Base-by-base conservation (phyloP, 2,329 filamentous ascomycete genomes). In the Colletotrichum brevisporum region DNA sequence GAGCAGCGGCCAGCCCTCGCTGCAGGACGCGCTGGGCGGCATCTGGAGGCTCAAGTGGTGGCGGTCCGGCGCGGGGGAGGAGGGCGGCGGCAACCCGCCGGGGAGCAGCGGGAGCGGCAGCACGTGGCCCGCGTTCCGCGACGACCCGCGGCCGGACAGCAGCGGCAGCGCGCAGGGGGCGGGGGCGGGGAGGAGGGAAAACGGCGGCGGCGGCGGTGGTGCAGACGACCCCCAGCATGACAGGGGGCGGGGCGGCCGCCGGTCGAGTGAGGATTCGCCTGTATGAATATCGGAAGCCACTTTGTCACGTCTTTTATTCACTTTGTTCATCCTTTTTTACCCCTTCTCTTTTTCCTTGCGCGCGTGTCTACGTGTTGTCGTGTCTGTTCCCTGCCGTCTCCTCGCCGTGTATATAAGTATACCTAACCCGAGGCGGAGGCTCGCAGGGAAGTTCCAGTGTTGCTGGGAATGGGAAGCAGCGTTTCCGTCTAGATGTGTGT, bases 21-120 rank as follows among this genome's bases (percentile, higher is more conserved):
- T 86, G 1, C 87, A 89, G 54, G 85, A 86, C 15, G 83, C 86
- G 0, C 75, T 88, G 0, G 82, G 84, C 5, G 85, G 84, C 1
- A 79, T 91, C 26, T 86, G 85, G 78, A 86, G 84, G 47, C 76
- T 90, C 71, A 82, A 80, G 31, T 91, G 89, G 89, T 90, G 88
- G 83, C 73, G 74, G 59, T 55, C 59, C 18, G 62, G 47, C 27
- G 59, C 47, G 71, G 73, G 62, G 68, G 59, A 52, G 71, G 73
- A 63, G 68, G 71, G 70, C 64, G 71, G 70, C 64, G 60, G 50
- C 65, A 69, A 24, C 69, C 73, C 74, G 27, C 69, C 68, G 5
- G 60, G 69, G 24, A 21, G 67, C 43, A 69, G 62, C 21, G 66
- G 64, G 31, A 66, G 67, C 64, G 57, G 47, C 39, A 60, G 18